Evolutionary conservation across 164 flowering plant species (phyloP).

Genomic region (Vitis riparia): DNA sequence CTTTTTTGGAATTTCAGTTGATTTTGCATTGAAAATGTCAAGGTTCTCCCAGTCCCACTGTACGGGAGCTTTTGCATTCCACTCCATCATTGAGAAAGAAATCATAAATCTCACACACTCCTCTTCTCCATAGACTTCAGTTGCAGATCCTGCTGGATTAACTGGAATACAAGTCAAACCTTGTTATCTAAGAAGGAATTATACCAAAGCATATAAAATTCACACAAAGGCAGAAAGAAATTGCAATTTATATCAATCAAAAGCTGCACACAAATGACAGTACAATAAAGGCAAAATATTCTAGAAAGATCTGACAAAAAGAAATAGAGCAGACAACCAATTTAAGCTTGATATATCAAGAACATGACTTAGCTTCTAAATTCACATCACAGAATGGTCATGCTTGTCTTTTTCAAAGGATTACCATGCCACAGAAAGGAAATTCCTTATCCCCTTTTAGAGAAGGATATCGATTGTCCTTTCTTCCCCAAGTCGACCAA

Average conservation of each 20-base stretch:
- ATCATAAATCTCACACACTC: slow-evolving; percentile 17
- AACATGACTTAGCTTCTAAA: slow-evolving; percentile 14
- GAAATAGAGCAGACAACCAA: neutral
- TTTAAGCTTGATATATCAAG: neutral
- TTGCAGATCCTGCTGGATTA: slow-evolving; percentile 13
- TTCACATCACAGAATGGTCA: neutral
- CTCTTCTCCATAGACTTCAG: slow-evolving; percentile 7
- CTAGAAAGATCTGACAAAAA: neutral
- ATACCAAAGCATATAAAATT: neutral
- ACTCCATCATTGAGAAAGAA: slow-evolving; percentile 43
- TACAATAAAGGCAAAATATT: neutral
- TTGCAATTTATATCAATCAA: neutral
- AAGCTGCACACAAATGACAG: neutral
- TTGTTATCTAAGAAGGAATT: neutral
- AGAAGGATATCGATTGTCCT: neutral
- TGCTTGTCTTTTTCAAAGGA: neutral
- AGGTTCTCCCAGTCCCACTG: slow-evolving; percentile 66
- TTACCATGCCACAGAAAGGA: neutral
- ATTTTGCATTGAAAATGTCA: slow-evolving; percentile 28
- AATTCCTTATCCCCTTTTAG: neutral
- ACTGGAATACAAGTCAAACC: neutral
- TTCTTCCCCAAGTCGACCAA: neutral
- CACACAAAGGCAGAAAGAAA: neutral
- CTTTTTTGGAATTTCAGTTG: slow-evolving; percentile 33
- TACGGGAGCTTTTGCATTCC: slow-evolving; percentile 42